phyloP scores from a whole-genome alignment of 2,329 filamentous ascomycete genomes.

The Sclerotinia trifoliorum region DNA sequence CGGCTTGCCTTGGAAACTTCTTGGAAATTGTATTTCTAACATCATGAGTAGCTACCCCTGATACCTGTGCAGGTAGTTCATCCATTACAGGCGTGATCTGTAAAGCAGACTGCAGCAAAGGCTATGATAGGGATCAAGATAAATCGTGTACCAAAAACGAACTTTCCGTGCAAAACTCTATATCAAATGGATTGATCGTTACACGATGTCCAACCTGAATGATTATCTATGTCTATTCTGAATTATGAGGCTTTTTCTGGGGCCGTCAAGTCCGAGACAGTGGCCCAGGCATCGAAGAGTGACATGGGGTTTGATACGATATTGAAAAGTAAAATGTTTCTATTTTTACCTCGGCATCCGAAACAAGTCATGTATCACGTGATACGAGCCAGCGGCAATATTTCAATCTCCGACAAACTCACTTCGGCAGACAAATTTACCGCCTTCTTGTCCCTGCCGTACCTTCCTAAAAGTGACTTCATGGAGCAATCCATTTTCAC shows the following conservation, averaged over 20 bases:
- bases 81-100: slow-evolving; percentile 5
- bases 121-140: neutral
- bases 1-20: slow-evolving; percentile 45
- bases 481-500: slow-evolving; percentile 7
- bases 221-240: neutral
- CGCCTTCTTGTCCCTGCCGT: neutral
- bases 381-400: neutral
- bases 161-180: neutral
- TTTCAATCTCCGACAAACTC: neutral
- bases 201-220: neutral
- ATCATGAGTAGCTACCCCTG: neutral
- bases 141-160: neutral
- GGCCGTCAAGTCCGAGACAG: too few relatives aligned
- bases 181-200: neutral
- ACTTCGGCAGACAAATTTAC: neutral
- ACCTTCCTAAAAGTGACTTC: neutral
- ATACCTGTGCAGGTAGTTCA: neutral
- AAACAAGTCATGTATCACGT: neutral
- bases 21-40: neutral
- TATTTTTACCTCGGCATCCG: too few relatives aligned
- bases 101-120: neutral
- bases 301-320: too few relatives aligned
- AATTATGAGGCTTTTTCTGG: too few relatives aligned
- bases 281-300: too few relatives aligned
- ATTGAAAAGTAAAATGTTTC: too few relatives aligned